Evolutionary conservation across 768 basidiomycete genomes (phyloP).

Genomic region (Dictyophora rubrovolvata): DNA sequence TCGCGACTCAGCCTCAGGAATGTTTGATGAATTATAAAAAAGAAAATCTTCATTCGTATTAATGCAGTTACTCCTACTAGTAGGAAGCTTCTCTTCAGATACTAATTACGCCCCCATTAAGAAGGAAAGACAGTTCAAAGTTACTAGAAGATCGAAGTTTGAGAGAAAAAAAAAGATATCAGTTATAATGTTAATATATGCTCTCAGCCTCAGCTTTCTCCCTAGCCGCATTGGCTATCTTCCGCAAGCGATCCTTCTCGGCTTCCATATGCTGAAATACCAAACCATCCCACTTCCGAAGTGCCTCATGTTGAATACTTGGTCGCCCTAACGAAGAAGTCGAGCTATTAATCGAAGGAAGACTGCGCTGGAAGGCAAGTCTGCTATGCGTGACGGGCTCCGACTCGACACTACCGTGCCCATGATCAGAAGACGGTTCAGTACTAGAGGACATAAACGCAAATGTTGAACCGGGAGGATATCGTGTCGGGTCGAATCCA

Average conservation of each 20-base stretch:
- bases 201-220: not conserved
- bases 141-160: not conserved
- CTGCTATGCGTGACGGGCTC: not conserved
- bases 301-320: constrained; percentile 32
- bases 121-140: not conserved
- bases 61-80: no score
- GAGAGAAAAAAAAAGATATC: not conserved
- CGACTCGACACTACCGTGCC: constrained; percentile 24
- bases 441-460: not conserved
- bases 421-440: constrained; percentile 21
- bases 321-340: not conserved
- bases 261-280: constrained; percentile 73
- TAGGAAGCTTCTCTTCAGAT: no score
- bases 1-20: no score
- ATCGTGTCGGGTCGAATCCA: constrained; percentile 3
- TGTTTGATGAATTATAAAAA: no score
- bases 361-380: not conserved
- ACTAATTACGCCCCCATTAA: no score
- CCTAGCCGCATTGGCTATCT: constrained; percentile 41
- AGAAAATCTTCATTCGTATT: no score
- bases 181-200: not conserved
- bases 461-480: constrained; percentile 4
- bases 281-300: constrained; percentile 67
- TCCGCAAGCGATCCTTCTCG: constrained; percentile 69
- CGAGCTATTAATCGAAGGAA: not conserved